Evolutionary conservation across 1,139 yeast genomes (phyloP).

Genomic region (Scheffersomyces cryptocercus): DNA sequence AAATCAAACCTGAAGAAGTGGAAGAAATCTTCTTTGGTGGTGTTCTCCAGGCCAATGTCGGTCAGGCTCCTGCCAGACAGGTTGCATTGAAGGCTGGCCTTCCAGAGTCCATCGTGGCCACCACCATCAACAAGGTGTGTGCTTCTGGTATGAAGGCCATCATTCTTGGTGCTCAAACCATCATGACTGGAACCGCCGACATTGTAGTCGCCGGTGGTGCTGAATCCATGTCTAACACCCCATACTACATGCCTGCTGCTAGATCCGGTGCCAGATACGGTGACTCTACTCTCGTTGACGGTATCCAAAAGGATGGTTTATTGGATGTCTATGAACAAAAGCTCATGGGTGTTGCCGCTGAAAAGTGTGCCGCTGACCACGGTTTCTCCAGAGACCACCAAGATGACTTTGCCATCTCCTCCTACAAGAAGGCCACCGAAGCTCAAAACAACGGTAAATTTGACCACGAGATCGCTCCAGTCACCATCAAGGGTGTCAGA

Average conservation of each 20-base stretch:
- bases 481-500: slow-evolving; percentile 84
- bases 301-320: slow-evolving; percentile 88
- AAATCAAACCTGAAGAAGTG: slow-evolving; percentile 72
- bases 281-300: slow-evolving; percentile 75
- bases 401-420: slow-evolving; percentile 66
- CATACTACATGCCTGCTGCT: slow-evolving; percentile 86
- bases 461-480: slow-evolving; percentile 75
- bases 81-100: slow-evolving; percentile 92
- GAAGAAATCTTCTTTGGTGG: slow-evolving; percentile 94
- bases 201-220: slow-evolving; percentile 97
- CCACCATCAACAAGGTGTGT: slow-evolving; percentile 95
- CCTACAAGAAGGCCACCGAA: slow-evolving; percentile 75
- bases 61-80: slow-evolving; percentile 98
- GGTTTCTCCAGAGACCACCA: slow-evolving; percentile 66
- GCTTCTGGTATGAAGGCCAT: slow-evolving; percentile 95
- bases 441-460: slow-evolving; percentile 84
- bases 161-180: slow-evolving; percentile 87
- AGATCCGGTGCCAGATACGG: slow-evolving; percentile 92
- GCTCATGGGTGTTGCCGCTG: slow-evolving; percentile 97
- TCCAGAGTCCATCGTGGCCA: slow-evolving; percentile 73
- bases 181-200: slow-evolving; percentile 86
- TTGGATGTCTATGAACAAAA: slow-evolving; percentile 82
- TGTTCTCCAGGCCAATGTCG: slow-evolving; percentile 89
- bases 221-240: slow-evolving; percentile 95
- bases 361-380: slow-evolving; percentile 85